Conservation (phyloP, 2,329 filamentous ascomycete species). For the Aspergillus awamori region DNA sequence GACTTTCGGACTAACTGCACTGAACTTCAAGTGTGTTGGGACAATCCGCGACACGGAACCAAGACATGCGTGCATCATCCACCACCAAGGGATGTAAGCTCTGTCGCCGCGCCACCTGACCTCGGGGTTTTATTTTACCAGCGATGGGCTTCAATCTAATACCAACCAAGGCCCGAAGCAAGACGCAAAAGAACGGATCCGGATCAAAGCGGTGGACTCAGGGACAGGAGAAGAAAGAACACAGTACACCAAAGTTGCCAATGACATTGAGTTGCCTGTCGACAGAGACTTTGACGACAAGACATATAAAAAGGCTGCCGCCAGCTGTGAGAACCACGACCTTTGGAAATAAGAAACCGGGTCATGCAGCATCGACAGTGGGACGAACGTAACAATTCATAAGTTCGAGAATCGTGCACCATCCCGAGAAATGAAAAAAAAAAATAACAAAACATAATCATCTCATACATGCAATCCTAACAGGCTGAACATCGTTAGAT, state of each 20-base stretch:
- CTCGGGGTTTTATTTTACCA: constrained; percentile 35
- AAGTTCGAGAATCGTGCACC: constrained; percentile 17
- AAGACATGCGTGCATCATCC: background rate
- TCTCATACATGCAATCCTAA: constrained; percentile 32
- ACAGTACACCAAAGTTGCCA: constrained; percentile 12
- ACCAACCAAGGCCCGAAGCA: constrained; percentile 28
- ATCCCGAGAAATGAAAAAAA: constrained; percentile 18
- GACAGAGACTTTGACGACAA: constrained; percentile 4
- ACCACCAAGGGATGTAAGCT: background rate
- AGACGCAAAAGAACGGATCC: constrained; percentile 1
- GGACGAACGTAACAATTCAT: constrained; percentile 20
- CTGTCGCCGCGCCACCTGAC: background rate
- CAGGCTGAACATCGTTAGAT: constrained; percentile 24
- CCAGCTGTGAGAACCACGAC: constrained; percentile 3
- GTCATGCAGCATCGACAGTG: constrained; percentile 18
- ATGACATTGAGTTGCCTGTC: constrained; percentile 8
- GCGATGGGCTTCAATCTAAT: constrained; percentile 38
- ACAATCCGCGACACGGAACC: background rate
- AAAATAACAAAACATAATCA: constrained; percentile 23
- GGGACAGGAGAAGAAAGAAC: constrained; percentile 10
- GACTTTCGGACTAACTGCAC: background rate
- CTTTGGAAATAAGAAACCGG: background rate
- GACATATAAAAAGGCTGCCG: constrained; percentile 1
- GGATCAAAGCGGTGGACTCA: constrained; percentile 1
- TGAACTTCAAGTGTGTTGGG: background rate